These are phyloP conservation scores for Metschnikowia gelsemii DNA, from an alignment of 805 yeast genomes.

Conservation along the genomic window DNA sequence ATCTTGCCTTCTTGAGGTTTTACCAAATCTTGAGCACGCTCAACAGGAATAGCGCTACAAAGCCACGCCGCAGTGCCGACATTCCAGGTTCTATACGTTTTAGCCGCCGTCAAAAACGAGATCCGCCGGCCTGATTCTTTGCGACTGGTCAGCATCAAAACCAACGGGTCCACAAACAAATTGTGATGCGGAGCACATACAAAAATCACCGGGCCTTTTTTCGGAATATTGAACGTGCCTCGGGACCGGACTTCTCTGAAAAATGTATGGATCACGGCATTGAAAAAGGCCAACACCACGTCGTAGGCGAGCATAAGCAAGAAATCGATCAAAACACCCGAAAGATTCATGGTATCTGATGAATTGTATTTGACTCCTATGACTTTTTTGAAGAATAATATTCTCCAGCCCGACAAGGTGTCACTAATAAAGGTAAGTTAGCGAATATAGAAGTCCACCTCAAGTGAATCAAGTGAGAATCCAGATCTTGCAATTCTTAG, in stretches of 20 bases:
- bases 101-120: constrained; percentile 39
- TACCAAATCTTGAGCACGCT: constrained; percentile 42
- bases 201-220: constrained; percentile 37
- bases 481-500: too few species aligned
- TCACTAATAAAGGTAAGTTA: too few species aligned
- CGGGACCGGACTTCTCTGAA: constrained; percentile 40
- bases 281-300: constrained; percentile 33
- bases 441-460: too few species aligned
- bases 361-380: too few species aligned
- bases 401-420: too few species aligned
- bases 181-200: constrained; percentile 47
- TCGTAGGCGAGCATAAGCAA: constrained; percentile 24
- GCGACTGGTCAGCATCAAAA: constrained; percentile 38
- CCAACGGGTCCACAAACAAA: constrained; percentile 41
- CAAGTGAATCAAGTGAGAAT: too few species aligned
- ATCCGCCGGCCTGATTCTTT: constrained; percentile 32
- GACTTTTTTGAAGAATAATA: too few species aligned
- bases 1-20: constrained; percentile 32
- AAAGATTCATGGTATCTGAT: not conserved
- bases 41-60: constrained; percentile 41
- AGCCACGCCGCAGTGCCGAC: constrained; percentile 35
- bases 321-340: not conserved
- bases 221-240: constrained; percentile 41
- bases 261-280: constrained; percentile 37
- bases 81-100: constrained; percentile 31